Percentiles rank a stretch among this genome's conserved stretches.
These are phyloP conservation scores for Albophoma yamanashiensis DNA, from an alignment of 2,329 filamentous ascomycete genomes.

Conservation along the genomic window DNA sequence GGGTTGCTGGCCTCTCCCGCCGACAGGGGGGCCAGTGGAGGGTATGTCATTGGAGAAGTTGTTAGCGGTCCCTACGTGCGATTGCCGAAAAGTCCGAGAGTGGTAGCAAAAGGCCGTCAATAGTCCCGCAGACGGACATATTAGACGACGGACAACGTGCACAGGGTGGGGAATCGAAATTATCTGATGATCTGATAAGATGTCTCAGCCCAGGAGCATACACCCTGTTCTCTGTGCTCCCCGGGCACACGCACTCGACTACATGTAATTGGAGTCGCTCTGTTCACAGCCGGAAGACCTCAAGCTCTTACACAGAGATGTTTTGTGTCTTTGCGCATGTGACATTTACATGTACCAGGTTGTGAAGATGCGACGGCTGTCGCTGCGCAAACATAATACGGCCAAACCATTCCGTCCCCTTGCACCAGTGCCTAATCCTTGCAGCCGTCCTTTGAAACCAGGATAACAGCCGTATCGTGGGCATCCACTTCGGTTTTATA, in stretches of 20 bases:
- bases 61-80: too few species aligned
- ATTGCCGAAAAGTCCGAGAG: not conserved
- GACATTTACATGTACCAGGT: too few species aligned
- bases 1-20: not conserved
- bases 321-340: too few species aligned
- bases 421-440: not conserved
- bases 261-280: too few species aligned
- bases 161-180: not conserved
- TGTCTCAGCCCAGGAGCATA: not conserved
- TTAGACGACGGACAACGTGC: not conserved
- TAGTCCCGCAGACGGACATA: not conserved
- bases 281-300: too few species aligned
- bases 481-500: constrained; percentile 16
- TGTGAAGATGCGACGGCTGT: too few species aligned
- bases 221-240: not conserved
- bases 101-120: not conserved
- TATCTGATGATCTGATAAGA: constrained; percentile 1
- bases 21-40: not conserved
- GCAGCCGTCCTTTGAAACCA: constrained; percentile 2
- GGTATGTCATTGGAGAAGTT: not conserved
- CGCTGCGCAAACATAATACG: too few species aligned
- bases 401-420: too few species aligned
- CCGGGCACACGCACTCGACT: not conserved
- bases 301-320: too few species aligned
- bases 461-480: constrained; percentile 23